Evolutionary conservation across 495 filamentous ascomycete species (phyloP), one percentile per base, ranked within the genome.

Genomic region (Tuber brumale): DNA sequence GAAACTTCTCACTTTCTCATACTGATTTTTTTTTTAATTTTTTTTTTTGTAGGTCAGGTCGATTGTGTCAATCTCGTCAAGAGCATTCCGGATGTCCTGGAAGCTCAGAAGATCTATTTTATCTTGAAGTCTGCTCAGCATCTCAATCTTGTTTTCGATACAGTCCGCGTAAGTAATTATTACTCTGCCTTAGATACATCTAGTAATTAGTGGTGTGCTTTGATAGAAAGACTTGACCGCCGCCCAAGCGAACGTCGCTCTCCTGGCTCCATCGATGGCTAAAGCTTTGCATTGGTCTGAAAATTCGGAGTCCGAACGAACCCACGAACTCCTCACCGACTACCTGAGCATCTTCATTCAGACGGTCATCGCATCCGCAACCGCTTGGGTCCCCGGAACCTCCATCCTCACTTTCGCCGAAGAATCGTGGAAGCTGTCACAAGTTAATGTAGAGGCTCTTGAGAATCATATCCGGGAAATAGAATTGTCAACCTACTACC

Each of bases 91-190:
- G 72, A 81, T 71, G 74, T 76, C 8, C 57, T 71, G 27, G 74
- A 77, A 43, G 79, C 79, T 23, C 71, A 75, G 35, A 72, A 71
- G 16, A 39, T 81, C 23, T 81, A 74, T 44, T 77, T 81, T 72
- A 35, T 81, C 43, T 71, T 81, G 35, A 81, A 80, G 72, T 80
- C 79, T 21, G 78, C 75, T 23, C 74, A 79, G 51, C 79, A 81
- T n/a, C 75, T 81, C 69, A 76, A 81, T 69, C 27, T 77, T 2
- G 72, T 78, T 45, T 78, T 81, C n/a, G 41, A 80, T 3, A 76
- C 72, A n/a, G 46, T 76, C 72, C 74, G 80, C 39, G 69, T 76
- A 77, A 77, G 76, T 46, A 6, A 44, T 57, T 45, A 19, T 44
- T 45, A 8, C 23, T 18, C 37, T 19, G 7, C 61, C 2, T 7